Percentiles rank a stretch among this genome's conserved stretches.
These are phyloP conservation scores for Parafenestella ontariensis DNA, from an alignment of 2,329 filamentous ascomycete genomes.

Conservation along the genomic window DNA sequence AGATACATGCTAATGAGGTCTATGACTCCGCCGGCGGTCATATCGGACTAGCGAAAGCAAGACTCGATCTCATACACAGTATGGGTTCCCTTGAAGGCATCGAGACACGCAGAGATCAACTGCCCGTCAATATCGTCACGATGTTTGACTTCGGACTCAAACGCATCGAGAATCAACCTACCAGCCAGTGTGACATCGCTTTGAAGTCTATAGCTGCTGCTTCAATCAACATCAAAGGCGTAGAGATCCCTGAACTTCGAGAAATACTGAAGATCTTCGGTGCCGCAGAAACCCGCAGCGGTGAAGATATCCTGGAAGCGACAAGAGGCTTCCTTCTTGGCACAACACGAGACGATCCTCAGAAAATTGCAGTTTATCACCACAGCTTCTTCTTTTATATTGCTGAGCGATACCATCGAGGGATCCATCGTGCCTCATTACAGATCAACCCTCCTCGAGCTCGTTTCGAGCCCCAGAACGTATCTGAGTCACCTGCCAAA, in stretches of 20 bases:
- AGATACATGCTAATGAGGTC: slow-evolving; percentile 12
- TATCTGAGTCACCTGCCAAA: slow-evolving; percentile 7
- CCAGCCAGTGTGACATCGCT: slow-evolving; percentile 13
- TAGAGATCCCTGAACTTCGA: slow-evolving; percentile 10
- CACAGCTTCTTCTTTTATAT: slow-evolving; percentile 20
- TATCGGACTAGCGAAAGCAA: slow-evolving; percentile 23
- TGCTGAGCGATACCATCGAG: slow-evolving; percentile 14
- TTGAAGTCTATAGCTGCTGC: slow-evolving; percentile 18
- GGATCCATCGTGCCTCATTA: slow-evolving; percentile 12
- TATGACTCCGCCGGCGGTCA: slow-evolving; percentile 9
- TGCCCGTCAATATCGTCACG: slow-evolving; percentile 24
- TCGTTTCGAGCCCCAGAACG: slow-evolving; percentile 11
- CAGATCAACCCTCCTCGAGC: slow-evolving; percentile 6
- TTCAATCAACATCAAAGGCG: slow-evolving; percentile 5
- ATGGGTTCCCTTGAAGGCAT: slow-evolving; percentile 14
- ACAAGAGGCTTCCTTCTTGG: slow-evolving; percentile 20
- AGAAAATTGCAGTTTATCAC: slow-evolving; percentile 12
- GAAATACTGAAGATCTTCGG: slow-evolving; percentile 2
- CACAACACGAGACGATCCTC: slow-evolving; percentile 2
- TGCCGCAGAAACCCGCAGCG: slow-evolving; percentile 10
- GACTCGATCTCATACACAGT: slow-evolving; percentile 23
- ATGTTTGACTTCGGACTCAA: slow-evolving; percentile 23
- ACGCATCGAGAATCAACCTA: slow-evolving; percentile 12
- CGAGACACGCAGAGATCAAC: slow-evolving; percentile 16
- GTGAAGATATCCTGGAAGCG: slow-evolving; percentile 26